Evolutionary conservation across 805 yeast genomes (phyloP), one percentile per base, ranked within the genome.

Genomic region (Kodamaea hsintzibuensis): DNA sequence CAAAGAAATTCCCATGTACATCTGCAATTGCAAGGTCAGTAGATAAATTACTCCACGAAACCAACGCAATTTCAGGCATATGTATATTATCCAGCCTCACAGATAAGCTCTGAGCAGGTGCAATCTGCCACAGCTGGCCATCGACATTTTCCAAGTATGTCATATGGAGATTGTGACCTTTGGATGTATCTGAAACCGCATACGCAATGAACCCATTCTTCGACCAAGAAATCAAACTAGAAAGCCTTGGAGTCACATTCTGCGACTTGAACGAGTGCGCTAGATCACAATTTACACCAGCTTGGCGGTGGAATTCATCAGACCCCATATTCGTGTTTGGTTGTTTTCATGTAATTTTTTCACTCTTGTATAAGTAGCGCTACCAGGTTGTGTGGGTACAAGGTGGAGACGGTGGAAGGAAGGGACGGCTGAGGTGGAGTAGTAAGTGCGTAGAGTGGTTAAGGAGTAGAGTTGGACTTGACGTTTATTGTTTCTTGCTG

Each of bases 11-110:
- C 1, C 97, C 97, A 38, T 76, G 65, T 18, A 77, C 79, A 66
- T 92, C 98, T 44, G 88, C 77, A 2, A 88, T 82, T 1, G 96
- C 96, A 47, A 95, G 76, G 63, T 92, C 96, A 53, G 88, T 84
- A 45, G 93, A 93, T 0, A 85, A 74, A 47, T 84, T 82, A 55
- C 95, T 85, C 91, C 97, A 95, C 40, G 80, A 73, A 5, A 90
- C 80, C 22, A 77, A 62, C 1, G 76, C 61, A 7, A 83, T 63
- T 52, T 69, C 72, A 43, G 77, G 77, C 42, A 48, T 52, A 38
- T 58, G 43, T 42, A 60, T 62, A 17, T 62, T 61, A 44, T 64
- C 69, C 13, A 70, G 70, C 39, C 69, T 68, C 18, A 72, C 60
- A 17, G 62, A 61, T 37, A 71, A 61, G 14, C 66, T 68, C 22